Evolutionary conservation across 176 grass and related monocot genomes (phyloP).

Genomic region (Dendrocalamus sinicus): DNA sequence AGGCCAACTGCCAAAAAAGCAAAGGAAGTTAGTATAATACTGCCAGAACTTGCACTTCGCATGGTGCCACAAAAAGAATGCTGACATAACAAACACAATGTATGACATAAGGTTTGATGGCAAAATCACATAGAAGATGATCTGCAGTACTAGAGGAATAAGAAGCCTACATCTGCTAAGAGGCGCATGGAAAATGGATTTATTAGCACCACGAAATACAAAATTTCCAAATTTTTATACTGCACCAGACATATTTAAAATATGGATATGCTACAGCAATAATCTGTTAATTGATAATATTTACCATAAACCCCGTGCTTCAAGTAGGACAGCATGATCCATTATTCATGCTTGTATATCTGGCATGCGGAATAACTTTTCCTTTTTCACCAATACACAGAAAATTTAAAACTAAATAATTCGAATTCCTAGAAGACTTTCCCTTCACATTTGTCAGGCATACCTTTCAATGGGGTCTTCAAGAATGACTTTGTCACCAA

Average conservation of each 20-base stretch:
- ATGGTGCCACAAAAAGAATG: neutral
- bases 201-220: conserved; percentile 9
- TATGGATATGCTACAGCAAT: conserved; percentile 1
- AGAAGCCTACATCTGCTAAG: neutral
- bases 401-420: conserved; percentile 20
- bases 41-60: neutral
- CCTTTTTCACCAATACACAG: conserved; percentile 9
- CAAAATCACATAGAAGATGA: neutral
- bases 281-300: conserved; percentile 27
- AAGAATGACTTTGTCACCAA: conserved; percentile 89
- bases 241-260: conserved; percentile 17
- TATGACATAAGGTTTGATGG: neutral
- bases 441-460: conserved; percentile 8
- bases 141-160: conserved; percentile 9
- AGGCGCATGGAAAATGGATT: neutral
- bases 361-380: conserved; percentile 16
- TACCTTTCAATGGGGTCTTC: conserved; percentile 86
- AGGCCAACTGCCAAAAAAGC: conserved; percentile 75
- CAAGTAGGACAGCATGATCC: conserved; percentile 26
- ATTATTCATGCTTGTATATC: neutral
- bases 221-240: neutral
- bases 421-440: conserved; percentile 16
- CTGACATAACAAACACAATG: neutral
- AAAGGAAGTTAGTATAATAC: conserved; percentile 27
- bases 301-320: conserved; percentile 27